These are phyloP conservation scores for Actinomortierella ambigua DNA, from an alignment of 371 early-diverging fungal species.

Conservation along the genomic window DNA sequence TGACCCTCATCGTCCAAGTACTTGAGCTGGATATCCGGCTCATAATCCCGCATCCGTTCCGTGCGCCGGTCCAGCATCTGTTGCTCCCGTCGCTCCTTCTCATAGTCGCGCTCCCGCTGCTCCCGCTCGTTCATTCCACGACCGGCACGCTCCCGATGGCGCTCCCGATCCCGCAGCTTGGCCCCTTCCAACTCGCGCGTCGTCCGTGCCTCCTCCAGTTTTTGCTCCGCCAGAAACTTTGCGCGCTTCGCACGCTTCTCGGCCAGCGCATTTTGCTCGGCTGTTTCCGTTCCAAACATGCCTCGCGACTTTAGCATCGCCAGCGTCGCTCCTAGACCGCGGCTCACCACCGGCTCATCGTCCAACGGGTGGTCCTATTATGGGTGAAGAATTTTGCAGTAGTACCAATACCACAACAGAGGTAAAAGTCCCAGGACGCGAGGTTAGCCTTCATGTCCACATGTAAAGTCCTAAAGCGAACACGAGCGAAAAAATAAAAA, in stretches of 20 bases:
- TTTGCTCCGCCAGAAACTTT: constrained; percentile 46
- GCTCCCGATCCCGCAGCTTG: constrained; percentile 55
- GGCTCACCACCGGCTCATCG: constrained; percentile 83
- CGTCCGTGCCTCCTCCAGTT: constrained; percentile 47
- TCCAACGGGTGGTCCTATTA: constrained; percentile 46
- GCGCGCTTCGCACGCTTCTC: constrained; percentile 64
- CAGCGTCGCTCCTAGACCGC: constrained; percentile 87
- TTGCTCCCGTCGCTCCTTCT: constrained; percentile 58
- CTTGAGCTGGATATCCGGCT: constrained; percentile 88
- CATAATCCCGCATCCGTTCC: constrained; percentile 88
- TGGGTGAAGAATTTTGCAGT: too few species aligned
- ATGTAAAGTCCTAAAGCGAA: too few species aligned
- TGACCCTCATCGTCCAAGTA: constrained; percentile 90
- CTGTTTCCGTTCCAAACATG: constrained; percentile 47
- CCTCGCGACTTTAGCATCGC: constrained; percentile 79
- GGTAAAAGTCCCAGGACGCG: constrained; percentile 1
- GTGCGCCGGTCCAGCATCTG: constrained; percentile 75
- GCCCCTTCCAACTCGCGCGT: constrained; percentile 49
- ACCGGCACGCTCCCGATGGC: constrained; percentile 23
- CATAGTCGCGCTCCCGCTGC: constrained; percentile 42
- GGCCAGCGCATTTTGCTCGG: constrained; percentile 53
- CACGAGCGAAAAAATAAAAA: too few species aligned
- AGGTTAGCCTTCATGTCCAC: too few species aligned
- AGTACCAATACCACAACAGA: too few species aligned
- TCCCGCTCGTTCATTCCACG: neutral